These are phyloP conservation scores for Thymus mandschuricus DNA, from an alignment of 257 asterid species.

Conservation along the genomic window DNA sequence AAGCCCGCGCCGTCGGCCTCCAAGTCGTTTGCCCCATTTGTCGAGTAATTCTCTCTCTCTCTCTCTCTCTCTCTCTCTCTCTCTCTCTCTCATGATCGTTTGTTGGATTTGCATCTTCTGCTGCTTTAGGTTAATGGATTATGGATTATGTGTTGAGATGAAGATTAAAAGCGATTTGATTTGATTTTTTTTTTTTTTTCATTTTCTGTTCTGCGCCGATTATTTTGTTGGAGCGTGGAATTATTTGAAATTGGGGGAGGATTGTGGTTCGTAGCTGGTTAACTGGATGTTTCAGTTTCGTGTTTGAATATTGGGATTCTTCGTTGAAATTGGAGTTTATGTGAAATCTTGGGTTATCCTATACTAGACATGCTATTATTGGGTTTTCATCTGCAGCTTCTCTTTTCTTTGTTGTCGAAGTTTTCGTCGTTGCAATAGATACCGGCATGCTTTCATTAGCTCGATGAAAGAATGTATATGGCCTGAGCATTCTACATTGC, in stretches of 20 bases:
- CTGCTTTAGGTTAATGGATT: neutral
- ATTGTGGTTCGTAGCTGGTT: neutral
- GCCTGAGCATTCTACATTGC: neutral
- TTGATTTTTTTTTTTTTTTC: neutral
- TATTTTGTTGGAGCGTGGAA: neutral
- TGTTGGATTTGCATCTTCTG: neutral
- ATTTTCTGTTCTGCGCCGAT: too few relatives aligned
- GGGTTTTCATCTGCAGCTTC: neutral
- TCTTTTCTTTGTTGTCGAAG: neutral
- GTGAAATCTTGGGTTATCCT: neutral
- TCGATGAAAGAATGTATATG: neutral
- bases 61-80: conserved; percentile 3
- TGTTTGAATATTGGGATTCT: neutral
- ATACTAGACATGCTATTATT: neutral
- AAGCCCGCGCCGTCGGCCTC: conserved; percentile 93
- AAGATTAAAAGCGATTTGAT: too few relatives aligned
- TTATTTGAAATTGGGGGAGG: neutral
- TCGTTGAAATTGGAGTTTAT: neutral
- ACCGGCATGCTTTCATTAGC: neutral
- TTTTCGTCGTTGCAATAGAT: too few relatives aligned
- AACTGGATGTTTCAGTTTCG: neutral
- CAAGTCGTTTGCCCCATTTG: conserved; percentile 80
- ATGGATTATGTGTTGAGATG: neutral
- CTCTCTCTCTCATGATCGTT: neutral
- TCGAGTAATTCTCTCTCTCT: conserved; percentile 49